These are phyloP conservation scores for Parafenestella ontariensis DNA, from an alignment of 2,329 filamentous ascomycete species.

Conservation along the genomic window DNA sequence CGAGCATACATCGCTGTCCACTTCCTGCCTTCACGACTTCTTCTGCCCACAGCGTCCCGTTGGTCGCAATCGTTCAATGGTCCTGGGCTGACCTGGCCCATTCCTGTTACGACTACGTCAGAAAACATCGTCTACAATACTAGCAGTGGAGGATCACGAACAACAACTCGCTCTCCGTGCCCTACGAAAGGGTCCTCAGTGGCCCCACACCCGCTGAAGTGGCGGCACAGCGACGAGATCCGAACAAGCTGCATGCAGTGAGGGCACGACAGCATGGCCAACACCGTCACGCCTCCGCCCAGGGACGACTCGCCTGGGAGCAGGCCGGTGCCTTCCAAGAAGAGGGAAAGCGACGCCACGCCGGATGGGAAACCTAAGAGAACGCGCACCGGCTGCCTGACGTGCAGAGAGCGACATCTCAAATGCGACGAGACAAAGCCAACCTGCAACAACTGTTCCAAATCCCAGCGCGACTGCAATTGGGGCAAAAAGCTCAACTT, in stretches of 20 bases:
- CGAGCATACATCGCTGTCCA: too few species aligned
- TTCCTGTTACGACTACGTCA: background rate
- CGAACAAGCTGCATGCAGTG: slow-evolving; percentile 2
- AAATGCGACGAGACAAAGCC: slow-evolving; percentile 84
- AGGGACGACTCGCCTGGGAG: slow-evolving; percentile 27
- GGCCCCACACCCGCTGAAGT: slow-evolving; percentile 7
- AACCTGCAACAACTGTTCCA: slow-evolving; percentile 79
- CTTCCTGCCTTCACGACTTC: slow-evolving; percentile 7
- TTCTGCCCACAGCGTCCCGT: slow-evolving; percentile 4
- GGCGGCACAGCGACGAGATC: slow-evolving; percentile 3
- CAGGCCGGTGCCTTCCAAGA: slow-evolving; percentile 23
- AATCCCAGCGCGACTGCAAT: slow-evolving; percentile 85
- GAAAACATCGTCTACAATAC: background rate
- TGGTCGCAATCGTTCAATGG: background rate
- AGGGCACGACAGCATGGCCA: slow-evolving; percentile 21
- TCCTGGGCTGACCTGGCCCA: background rate
- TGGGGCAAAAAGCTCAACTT: slow-evolving; percentile 89
- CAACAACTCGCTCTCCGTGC: slow-evolving; percentile 8
- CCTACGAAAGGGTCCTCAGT: slow-evolving; percentile 10
- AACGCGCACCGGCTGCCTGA: slow-evolving; percentile 88
- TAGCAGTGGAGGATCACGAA: slow-evolving; percentile 7
- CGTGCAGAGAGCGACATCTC: slow-evolving; percentile 85
- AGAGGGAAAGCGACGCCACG: slow-evolving; percentile 29
- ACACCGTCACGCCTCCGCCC: slow-evolving; percentile 30
- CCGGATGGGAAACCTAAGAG: slow-evolving; percentile 73